Conservation (phyloP, 306 rosid species). For the Cicer chorassanicum region DNA sequence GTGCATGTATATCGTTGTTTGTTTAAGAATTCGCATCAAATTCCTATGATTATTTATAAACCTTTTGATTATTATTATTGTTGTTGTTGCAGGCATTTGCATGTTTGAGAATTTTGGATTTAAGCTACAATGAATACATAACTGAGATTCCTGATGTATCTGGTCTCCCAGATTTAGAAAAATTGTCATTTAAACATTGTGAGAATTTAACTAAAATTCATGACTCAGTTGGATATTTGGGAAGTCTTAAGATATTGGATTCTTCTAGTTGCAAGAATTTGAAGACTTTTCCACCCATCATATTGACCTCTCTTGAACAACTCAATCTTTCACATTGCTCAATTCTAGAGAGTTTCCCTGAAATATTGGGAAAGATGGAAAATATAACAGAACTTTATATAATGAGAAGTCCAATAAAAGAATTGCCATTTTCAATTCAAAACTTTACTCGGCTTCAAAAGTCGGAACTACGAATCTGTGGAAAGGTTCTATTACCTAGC, state of each 20-base stretch:
- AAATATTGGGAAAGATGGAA: slow-evolving; percentile 30
- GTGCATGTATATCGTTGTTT: too few species aligned
- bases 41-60: too few species aligned
- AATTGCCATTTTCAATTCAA: slow-evolving; percentile 11
- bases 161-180: neutral
- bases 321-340: slow-evolving; percentile 12
- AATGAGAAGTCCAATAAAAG: neutral
- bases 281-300: neutral
- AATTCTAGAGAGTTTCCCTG: neutral
- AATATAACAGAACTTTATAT: neutral
- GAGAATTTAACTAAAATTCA: neutral
- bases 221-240: neutral
- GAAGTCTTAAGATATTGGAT: neutral
- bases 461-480: neutral
- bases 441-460: neutral
- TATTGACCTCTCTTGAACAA: neutral
- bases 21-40: too few species aligned
- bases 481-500: slow-evolving; percentile 3
- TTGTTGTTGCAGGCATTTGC: neutral
- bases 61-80: too few species aligned
- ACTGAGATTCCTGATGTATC: neutral
- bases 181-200: neutral
- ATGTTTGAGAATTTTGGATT: neutral
- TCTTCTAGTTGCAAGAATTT: neutral
- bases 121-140: neutral